Base-by-base conservation (phyloP, 2,329 filamentous ascomycete genomes). In the Aspergillus pseudoterreus region DNA sequence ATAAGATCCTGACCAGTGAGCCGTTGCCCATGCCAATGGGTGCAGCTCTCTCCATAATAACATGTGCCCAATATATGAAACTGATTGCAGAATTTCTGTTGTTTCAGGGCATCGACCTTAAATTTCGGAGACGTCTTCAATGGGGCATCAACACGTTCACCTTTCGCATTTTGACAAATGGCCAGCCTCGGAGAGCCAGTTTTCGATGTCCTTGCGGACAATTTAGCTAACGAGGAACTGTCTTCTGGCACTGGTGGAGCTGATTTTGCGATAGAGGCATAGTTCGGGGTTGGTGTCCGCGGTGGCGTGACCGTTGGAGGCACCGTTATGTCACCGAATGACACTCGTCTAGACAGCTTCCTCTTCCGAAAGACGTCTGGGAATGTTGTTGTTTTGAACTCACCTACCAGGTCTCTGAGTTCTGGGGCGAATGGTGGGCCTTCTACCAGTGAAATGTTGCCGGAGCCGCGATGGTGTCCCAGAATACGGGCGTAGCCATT, bases 401-500 rank as follows among this genome's bases (percentile, higher is more conserved):
- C n/a, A 8, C n/a, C 19, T 4, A 61, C 63, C 15, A 73, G 50
- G 1, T 62, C 59, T 32, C 57, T 63, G 21, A 75, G 55, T 39
- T 75, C 72, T 17, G 57, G 57, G 0, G 67, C 67, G 47, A 75
- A 75, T 0, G 68, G 67, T 5, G 60, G 52, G 3, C 24, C 73
- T 56, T 75, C 66, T 30, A 76, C 47, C 4, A 76, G 56, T 4
- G 69, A 65, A 33, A 76, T 67, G 9, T 64, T 65, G 5, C 59
- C 58, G 12, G 63, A 62, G 15, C 57, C 62, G 1, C 54, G 55
- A 45, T 71, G 65, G 0, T 66, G 61, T 3, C 63, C 64, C 12
- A 77, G 65, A 21, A 75, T 57, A 14, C 69, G 70, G n/a, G 72
- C 72, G 50, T 75, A 75, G 19, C 73, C 70, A 49, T 69, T 73